Conservation (phyloP, 2,329 filamentous ascomycete species). For the Monosporascus sp. region DNA sequence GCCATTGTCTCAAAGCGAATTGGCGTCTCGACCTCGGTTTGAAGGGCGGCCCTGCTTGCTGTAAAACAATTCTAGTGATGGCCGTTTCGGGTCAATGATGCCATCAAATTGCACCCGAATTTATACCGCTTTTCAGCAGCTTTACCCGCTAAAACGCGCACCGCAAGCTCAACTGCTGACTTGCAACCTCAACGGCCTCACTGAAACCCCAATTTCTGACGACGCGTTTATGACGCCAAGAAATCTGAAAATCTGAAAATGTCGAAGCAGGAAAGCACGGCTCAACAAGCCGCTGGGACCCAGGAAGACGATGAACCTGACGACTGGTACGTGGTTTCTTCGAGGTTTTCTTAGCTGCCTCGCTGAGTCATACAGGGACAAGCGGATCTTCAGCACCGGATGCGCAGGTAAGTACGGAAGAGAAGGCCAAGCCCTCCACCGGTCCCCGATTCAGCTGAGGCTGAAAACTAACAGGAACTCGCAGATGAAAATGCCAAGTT, state of each 20-base stretch:
- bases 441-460: background rate
- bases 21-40: too few species aligned
- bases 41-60: too few species aligned
- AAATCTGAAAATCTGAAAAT: conserved; percentile 29
- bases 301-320: conserved; percentile 82
- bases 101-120: background rate
- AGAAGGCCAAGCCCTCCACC: background rate
- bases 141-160: background rate
- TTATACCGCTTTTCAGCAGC: background rate
- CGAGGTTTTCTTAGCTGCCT: background rate
- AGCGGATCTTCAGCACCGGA: conserved; percentile 94
- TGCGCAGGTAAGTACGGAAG: conserved; percentile 64
- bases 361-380: conserved; percentile 62
- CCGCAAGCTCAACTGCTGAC: conserved; percentile 3
- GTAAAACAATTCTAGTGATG: background rate
- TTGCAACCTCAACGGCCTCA: background rate
- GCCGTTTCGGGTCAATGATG: too few species aligned
- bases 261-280: conserved; percentile 51
- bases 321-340: conserved; percentile 66
- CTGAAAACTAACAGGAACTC: conserved; percentile 5
- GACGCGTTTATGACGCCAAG: background rate
- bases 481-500: conserved; percentile 81
- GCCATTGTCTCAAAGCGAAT: conserved; percentile 44
- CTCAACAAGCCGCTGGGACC: conserved; percentile 33
- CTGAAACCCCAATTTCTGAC: background rate